Conservation (phyloP, 257 asterid species). For the Cynanchum wilfordii region DNA sequence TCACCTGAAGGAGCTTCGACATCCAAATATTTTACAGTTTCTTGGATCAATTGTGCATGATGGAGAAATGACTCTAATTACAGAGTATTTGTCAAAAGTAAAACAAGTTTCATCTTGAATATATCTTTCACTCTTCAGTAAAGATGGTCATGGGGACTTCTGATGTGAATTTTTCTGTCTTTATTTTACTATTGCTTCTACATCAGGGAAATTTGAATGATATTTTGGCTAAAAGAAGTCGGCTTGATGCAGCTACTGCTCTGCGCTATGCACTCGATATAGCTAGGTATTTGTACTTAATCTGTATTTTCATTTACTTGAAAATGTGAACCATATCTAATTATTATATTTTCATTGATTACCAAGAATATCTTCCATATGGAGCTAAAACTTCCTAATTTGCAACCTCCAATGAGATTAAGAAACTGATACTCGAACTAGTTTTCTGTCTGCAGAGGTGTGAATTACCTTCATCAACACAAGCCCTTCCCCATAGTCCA, state of each 20-base stretch:
- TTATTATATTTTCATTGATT: too few species aligned
- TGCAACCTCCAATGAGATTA: not conserved
- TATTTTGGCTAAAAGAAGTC: conserved; percentile 37
- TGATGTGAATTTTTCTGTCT: not conserved
- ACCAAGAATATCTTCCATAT: too few species aligned
- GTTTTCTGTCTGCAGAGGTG: conserved; percentile 34
- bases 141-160: not conserved
- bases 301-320: not conserved
- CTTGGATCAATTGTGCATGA: conserved; percentile 62
- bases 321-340: not conserved
- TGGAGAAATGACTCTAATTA: conserved; percentile 55
- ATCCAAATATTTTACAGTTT: conserved; percentile 62
- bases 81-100: conserved; percentile 59
- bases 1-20: conserved; percentile 51
- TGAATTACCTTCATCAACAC: conserved; percentile 66
- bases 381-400: too few species aligned
- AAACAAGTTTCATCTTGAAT: not conserved
- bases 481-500: conserved; percentile 60
- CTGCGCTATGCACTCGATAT: conserved; percentile 60
- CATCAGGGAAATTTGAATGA: conserved; percentile 51
- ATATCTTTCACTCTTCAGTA: not conserved
- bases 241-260: conserved; percentile 47
- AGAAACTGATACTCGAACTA: not conserved
- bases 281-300: conserved; percentile 42
- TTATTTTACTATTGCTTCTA: not conserved